Base-by-base conservation (phyloP, 352 stramenopile species). In the Pythium rhizo-oryzae region DNA sequence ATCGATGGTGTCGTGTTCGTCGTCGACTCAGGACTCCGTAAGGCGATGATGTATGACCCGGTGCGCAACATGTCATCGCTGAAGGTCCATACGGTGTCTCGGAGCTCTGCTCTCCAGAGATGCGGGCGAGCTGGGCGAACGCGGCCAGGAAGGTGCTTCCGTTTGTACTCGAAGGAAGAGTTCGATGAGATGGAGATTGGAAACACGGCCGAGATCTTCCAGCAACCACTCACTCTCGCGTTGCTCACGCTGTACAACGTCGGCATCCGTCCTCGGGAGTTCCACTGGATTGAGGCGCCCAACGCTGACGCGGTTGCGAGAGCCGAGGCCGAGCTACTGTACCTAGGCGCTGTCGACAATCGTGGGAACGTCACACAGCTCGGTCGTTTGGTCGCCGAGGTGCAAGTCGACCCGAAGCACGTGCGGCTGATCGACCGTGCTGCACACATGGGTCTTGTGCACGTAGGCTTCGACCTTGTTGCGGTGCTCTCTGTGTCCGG, bases 71-170 rank as follows among this genome's bases (percentile, higher is more conserved):
- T 87, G 25, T 78, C 90, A 67, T 70, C 92, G 52, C 59, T 75
- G 12, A 74, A 81, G 44, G 80, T 69, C 1, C 52, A 66, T 28
- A 59, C 84, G 30, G 85, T 87, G 47, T 73, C 73, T 50, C 81
- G 73, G 13, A 78, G 67, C 25, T 86, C 77, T 1, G 81, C 77
- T 13, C 81, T 67, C 25, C 69, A 75, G 30, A 57, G 69, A 9
- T 56, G 59, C 12, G 69, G 69, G 4, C 69, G 69, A 11, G 69
- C 96, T 5, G 96, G 96, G 43, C 79, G 94, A 74, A 98, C 93
- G 9, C 69, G 90, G 58, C 93, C 94, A 1, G 96, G 96, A 49
- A 97, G 98, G 59, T 98, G 93, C 67, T 98, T 98, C 72, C 84
- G 94, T 8, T 77, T 75, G 12, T 75, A 72, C 55, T 62, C 63